Base-by-base conservation (phyloP, 805 yeast genomes). In the Ascoidea rubescens region DNA sequence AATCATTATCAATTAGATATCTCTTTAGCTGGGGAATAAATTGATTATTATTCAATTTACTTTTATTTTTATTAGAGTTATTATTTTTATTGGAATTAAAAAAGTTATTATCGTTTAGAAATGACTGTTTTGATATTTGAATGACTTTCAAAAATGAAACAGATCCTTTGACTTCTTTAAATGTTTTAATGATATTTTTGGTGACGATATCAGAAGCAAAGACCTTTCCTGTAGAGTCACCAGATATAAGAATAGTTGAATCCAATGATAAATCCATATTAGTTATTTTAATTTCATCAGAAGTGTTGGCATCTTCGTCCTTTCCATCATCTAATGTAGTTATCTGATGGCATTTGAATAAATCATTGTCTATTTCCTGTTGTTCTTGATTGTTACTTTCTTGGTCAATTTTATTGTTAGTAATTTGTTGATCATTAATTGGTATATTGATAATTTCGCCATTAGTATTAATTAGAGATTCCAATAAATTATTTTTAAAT, bases 141-240 rank as follows among this genome's bases (percentile, higher is more conserved):
- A 54, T 53, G 4, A 64, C 58, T 46, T 62, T 53, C 44, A 72
- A 55, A 50, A 57, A 60, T 4, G 72, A 64, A 16, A 73, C 68
- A 4, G 67, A 60, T 5, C 70, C 63, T 51, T 64, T 65, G 50
- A 71, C 66, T 28, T 70, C 67, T 16, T 67, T 55, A 10, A 52
- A 49, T 6, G 53, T 33, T 45, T 78, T 80, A 31, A 78, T 69
- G 16, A 80, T 78, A 64, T 85, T 93, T 60, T 77, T 81, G 0
- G 91, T 80, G 14, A 72, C 75, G 5, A 82, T 71, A 64, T 91
- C 97, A 58, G 82, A 75, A 0, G 82, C 72, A 46, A 76, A 75
- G 1, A 87, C 78, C 32, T 76, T 71, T 1, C 97, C 97, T n/a
- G 58, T 60, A 0, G 73, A 64, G 62, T 87, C 95, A 43, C 96